Percentiles rank a stretch among this genome's conserved stretches.
Evolutionary conservation across 2,329 filamentous ascomycete genomes (phyloP).

Genomic region (Byssoonygena ceratinophila): DNA sequence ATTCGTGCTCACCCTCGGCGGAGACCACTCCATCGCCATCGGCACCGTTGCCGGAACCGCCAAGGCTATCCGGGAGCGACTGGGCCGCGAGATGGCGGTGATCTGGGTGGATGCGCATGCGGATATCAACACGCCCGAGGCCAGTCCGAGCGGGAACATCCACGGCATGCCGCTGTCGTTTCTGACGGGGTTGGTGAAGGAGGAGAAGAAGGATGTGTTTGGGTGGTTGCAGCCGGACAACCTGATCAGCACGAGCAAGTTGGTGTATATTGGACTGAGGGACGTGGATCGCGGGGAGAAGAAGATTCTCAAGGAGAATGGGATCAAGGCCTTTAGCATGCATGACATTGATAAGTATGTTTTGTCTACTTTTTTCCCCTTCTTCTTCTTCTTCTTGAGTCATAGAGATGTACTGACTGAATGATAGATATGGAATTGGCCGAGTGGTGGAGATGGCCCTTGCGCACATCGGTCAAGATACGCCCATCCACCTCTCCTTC

Average conservation of each 20-base stretch:
- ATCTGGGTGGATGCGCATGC: slow-evolving; percentile 99
- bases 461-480: slow-evolving; percentile 85
- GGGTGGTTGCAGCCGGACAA: slow-evolving; percentile 66
- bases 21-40: slow-evolving; percentile 93
- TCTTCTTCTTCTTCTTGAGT: background rate
- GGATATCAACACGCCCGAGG: slow-evolving; percentile 95
- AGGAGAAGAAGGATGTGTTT: slow-evolving; percentile 68
- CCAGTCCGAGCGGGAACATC: slow-evolving; percentile 79
- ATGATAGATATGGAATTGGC: slow-evolving; percentile 71
- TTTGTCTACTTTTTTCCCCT: slow-evolving; percentile 38
- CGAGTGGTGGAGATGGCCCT: slow-evolving; percentile 97
- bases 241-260: slow-evolving; percentile 59
- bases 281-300: slow-evolving; percentile 94
- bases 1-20: slow-evolving; percentile 84
- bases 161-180: slow-evolving; percentile 98
- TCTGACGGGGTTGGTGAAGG: slow-evolving; percentile 70
- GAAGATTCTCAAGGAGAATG: slow-evolving; percentile 74
- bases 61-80: slow-evolving; percentile 71
- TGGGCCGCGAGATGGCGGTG: slow-evolving; percentile 70
- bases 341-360: slow-evolving; percentile 83
- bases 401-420: background rate
- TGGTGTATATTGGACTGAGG: slow-evolving; percentile 92
- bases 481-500: slow-evolving; percentile 92
- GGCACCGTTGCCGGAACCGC: slow-evolving; percentile 82
- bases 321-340: slow-evolving; percentile 96